Evolutionary conservation across 768 basidiomycete genomes (phyloP).

Genomic region (Harrya chromipes): DNA sequence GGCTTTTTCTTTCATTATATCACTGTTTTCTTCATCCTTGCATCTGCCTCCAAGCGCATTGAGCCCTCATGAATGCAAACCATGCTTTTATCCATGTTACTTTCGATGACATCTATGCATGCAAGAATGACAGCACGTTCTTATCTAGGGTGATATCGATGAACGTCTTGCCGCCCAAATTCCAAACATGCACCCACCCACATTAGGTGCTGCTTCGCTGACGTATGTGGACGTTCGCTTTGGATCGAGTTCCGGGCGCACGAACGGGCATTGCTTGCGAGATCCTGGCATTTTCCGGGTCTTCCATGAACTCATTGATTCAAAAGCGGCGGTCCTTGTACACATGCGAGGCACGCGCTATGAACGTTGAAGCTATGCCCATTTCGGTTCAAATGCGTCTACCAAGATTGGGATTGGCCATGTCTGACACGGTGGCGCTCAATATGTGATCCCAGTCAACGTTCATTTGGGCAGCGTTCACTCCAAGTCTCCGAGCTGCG

Average conservation of each 20-base stretch:
- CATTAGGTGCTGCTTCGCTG: slow-evolving; percentile 2
- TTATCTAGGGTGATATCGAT: neutral
- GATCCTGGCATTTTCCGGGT: slow-evolving; percentile 15
- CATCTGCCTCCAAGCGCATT: slow-evolving; percentile 6
- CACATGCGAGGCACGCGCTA: neutral
- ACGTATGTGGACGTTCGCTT: no score
- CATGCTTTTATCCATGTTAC: slow-evolving; percentile 24
- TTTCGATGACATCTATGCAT: slow-evolving; percentile 9
- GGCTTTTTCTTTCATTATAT: slow-evolving; percentile 15
- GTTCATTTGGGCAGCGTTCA: no score
- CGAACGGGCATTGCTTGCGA: neutral
- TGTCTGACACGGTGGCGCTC: no score
- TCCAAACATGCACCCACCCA: neutral
- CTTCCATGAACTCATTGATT: slow-evolving; percentile 3
- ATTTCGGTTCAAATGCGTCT: neutral
- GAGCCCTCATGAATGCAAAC: slow-evolving; percentile 25
- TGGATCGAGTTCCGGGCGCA: neutral
- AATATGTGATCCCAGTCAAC: no score
- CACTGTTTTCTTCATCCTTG: slow-evolving; percentile 3
- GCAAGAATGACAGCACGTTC: slow-evolving; percentile 5
- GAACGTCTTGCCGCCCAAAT: neutral
- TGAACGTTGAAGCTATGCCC: neutral
- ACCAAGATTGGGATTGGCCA: neutral
- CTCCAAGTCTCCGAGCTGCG: no score
- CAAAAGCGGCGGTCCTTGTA: neutral